These are phyloP conservation scores for Trichosanthes cucumerina DNA, from an alignment of 306 rosid genomes.

Conservation along the genomic window DNA sequence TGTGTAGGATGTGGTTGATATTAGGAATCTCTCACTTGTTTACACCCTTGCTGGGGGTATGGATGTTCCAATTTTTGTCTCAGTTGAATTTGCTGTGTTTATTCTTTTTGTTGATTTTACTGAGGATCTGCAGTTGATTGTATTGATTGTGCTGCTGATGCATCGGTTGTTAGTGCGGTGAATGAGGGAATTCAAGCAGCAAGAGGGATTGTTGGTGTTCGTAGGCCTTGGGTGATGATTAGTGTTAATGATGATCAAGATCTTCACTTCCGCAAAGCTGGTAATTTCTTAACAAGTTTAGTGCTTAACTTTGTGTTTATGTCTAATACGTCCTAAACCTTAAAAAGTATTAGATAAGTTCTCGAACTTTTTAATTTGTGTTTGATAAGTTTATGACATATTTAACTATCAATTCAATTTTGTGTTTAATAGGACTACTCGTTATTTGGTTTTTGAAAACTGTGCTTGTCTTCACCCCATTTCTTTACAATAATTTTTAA, in stretches of 20 bases:
- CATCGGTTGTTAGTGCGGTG: slow-evolving; percentile 72
- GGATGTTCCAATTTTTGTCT: neutral
- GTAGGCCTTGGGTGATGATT: slow-evolving; percentile 87
- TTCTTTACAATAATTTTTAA: too few relatives aligned
- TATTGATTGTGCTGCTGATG: slow-evolving; percentile 96
- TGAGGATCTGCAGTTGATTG: slow-evolving; percentile 67
- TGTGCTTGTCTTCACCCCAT: too few relatives aligned
- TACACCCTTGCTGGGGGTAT: slow-evolving; percentile 96
- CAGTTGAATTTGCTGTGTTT: neutral
- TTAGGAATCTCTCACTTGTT: slow-evolving; percentile 78
- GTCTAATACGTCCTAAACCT: too few relatives aligned
- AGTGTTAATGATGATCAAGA: slow-evolving; percentile 85
- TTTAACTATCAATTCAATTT: too few relatives aligned
- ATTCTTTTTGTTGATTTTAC: neutral
- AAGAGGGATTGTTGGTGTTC: slow-evolving; percentile 27
- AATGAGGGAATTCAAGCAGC: slow-evolving; percentile 87
- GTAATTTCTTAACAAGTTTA: slow-evolving; percentile 16
- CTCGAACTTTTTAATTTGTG: too few relatives aligned
- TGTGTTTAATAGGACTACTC: too few relatives aligned
- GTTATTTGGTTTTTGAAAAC: too few relatives aligned
- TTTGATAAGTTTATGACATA: too few relatives aligned
- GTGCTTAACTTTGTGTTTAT: too few relatives aligned
- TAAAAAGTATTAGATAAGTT: too few relatives aligned
- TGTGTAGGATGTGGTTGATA: slow-evolving; percentile 67
- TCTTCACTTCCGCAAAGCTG: slow-evolving; percentile 93